Conservation (phyloP, 1,284 basidiomycete species). For the Rhodotorula sp. region DNA sequence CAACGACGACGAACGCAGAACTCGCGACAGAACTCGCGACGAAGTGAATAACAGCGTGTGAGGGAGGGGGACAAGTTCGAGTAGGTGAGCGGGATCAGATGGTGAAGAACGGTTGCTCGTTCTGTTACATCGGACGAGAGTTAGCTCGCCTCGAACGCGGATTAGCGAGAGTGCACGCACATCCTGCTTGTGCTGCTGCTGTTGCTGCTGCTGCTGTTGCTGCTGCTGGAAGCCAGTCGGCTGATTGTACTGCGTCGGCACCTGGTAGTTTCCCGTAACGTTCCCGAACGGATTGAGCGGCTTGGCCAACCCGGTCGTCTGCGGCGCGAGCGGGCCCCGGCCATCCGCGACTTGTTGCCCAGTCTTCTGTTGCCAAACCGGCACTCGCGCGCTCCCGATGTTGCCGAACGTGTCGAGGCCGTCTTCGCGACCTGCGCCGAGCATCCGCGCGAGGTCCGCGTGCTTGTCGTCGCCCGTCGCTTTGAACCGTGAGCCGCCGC, state of each 20-base stretch:
- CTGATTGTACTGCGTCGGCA: constrained; percentile 28
- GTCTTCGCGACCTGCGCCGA: constrained; percentile 67
- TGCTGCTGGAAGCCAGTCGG: constrained; percentile 31
- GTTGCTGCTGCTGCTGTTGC: constrained; percentile 23
- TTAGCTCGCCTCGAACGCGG: neutral
- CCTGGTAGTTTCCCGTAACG: constrained; percentile 13
- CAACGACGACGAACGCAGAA: neutral
- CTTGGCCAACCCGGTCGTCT: constrained; percentile 33
- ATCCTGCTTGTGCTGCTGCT: constrained; percentile 14
- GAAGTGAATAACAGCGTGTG: too few relatives aligned
- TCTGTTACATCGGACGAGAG: constrained; percentile 3
- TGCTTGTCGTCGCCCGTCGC: constrained; percentile 63
- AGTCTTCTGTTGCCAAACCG: constrained; percentile 37
- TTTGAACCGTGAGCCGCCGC: constrained; percentile 41
- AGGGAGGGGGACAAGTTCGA: too few relatives aligned
- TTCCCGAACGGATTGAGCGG: constrained; percentile 34
- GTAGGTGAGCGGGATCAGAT: constrained; percentile 27
- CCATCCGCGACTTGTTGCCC: constrained; percentile 15
- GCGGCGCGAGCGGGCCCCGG: constrained; percentile 21
- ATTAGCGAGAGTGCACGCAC: neutral
- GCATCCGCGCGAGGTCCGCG: constrained; percentile 68
- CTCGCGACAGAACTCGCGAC: neutral
- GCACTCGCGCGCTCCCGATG: constrained; percentile 63
- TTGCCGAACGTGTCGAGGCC: constrained; percentile 95
- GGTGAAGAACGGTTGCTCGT: constrained; percentile 30